Evolutionary conservation across 371 early-diverging fungal genomes (phyloP), one percentile per base, ranked within the genome.

Genomic region (Parasitella parasitica): DNA sequence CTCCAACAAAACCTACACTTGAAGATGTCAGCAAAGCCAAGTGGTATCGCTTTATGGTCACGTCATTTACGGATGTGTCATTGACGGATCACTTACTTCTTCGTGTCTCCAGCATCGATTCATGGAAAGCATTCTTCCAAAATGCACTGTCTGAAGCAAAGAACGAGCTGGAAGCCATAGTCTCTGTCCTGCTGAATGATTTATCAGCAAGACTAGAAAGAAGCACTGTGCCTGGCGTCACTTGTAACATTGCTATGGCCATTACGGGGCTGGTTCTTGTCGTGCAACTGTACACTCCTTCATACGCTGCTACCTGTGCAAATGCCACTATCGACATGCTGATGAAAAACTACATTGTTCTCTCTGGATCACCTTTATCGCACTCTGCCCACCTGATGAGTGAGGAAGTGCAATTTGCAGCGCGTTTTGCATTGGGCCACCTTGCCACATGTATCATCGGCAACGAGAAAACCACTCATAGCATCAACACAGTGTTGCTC

Each of bases 351-450:
- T 75, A 75, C 54, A 57, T 75, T n/a, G 27, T 36, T 0, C n/a
- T 61, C 0, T 38, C 50, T 4, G 57, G 65, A 12, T 59, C 66
- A 15, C 48, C 66, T 6, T 28, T 68, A 13, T 68, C 72, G 0
- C 62, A 72, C 28, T 72, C 76, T 12, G 61, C 74, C 1, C 65
- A 69, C 22, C 35, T 75, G 39, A 75, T 70, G 54, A 83, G 84
- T 52, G 86, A 86, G 36, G 86, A 86, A 57, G 83, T 86, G 9
- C 86, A 84, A 36, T 86, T 82, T 67, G 85, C 82, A 2, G 83
- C 80, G 3, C 59, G 75, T 4, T 75, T 82, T 24, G 69, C 76
- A 8, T 53, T 83, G 43, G 83, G 84, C 0, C 76, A 81, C 57
- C 60, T 86, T 30, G 77, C 81, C 2, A 66, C 74, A 0, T 72